Percentiles rank a stretch among this genome's conserved stretches.
These are phyloP conservation scores for Buxus sempervirens DNA, from an alignment of 164 flowering plant species.

Conservation along the genomic window DNA sequence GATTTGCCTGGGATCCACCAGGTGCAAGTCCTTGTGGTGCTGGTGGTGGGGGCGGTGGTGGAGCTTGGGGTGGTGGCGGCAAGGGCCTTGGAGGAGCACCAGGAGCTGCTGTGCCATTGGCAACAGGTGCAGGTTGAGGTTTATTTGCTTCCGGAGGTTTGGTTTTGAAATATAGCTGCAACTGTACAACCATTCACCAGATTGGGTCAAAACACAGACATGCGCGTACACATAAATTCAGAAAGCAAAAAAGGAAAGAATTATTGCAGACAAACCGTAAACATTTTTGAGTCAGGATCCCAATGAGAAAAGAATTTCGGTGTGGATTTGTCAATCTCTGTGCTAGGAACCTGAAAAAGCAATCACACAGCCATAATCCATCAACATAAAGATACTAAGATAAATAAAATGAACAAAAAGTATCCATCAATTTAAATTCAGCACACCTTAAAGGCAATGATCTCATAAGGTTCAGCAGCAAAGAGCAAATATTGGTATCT, in stretches of 20 bases:
- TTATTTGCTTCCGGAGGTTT: constrained; percentile 86
- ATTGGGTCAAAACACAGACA: neutral
- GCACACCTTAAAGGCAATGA: constrained; percentile 80
- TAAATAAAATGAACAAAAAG: neutral
- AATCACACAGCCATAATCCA: neutral
- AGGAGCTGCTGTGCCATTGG: constrained; percentile 65
- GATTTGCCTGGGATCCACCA: constrained; percentile 37
- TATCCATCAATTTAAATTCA: neutral
- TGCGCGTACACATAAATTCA: too few species aligned
- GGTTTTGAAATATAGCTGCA: constrained; percentile 87
- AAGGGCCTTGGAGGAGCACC: constrained; percentile 61
- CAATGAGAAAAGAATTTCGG: constrained; percentile 97
- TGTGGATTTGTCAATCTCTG: constrained; percentile 93
- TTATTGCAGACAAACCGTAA: constrained; percentile 54
- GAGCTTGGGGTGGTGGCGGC: constrained; percentile 66
- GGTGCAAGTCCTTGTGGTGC: constrained; percentile 46
- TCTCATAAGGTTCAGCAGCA: constrained; percentile 99
- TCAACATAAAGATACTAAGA: neutral
- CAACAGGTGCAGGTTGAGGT: constrained; percentile 57
- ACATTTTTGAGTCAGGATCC: constrained; percentile 99
- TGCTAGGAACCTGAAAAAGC: constrained; percentile 87
- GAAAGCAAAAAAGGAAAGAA: neutral
- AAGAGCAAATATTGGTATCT: constrained; percentile 83
- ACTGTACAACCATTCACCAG: constrained; percentile 34
- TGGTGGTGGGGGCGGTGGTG: constrained; percentile 61